Evolutionary conservation across 257 asterid species (phyloP), one percentile per base, ranked within the genome.

Genomic region (Verbascum thapsus): DNA sequence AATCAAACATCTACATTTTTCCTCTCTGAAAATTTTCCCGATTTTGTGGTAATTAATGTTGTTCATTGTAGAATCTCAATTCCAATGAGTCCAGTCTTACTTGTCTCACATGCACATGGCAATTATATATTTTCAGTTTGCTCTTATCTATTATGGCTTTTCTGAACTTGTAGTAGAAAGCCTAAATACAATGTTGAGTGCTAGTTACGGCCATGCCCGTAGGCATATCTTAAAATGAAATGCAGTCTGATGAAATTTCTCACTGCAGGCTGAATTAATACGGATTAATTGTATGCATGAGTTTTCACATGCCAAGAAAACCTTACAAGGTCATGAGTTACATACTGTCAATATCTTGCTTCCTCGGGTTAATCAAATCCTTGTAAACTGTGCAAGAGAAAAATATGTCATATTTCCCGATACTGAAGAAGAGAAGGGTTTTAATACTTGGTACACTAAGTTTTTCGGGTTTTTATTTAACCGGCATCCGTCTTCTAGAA

Each of bases 191-290:
- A 11, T 59, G 42, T 41, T 17, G n/a, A 55, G 45, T 68, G 64
- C 20, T 69, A 37, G 56, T 44, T 44, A 2, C 23, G 13, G 53
- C 32, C 53, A 38, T 61, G 35, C 26, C 26, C 23, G 56, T 47
- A 15, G 41, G 3, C 10, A 18, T 13, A 10, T 54, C 53, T n/a
- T 43, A 47, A 16, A 38, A 48, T 61, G 49, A 47, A 47, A 71
- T 60, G 45, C 61, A 62, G 68, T 74, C 61, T 60, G 65, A 68
- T 74, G 40, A 39, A 48, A 59, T 20, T 74, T 78, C 51, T 58
- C 53, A 34, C 64, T 82, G 82, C 95, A 91, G 96, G 96, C 85
- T 61, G 91, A 81, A 37, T 67, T 84, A 48, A 48, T 86, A 64
- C 72, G 70, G 81, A 59, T 60, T 26, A 77, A 76, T 42, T 90